Conservation (phyloP, 2,329 filamentous ascomycete species). For the Pseudocercospora musae region DNA sequence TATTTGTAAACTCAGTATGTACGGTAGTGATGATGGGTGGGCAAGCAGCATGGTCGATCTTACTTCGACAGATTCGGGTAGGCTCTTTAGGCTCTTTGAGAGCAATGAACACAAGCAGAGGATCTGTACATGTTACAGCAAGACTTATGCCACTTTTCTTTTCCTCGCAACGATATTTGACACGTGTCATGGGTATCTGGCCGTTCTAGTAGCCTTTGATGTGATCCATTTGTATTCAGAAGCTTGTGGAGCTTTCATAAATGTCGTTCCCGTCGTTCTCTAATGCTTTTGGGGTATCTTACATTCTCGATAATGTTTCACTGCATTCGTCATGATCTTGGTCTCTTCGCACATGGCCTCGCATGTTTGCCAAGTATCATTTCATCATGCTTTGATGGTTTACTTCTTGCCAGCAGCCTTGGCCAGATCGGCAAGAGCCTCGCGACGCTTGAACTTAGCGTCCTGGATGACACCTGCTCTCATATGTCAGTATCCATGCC, state of each 20-base stretch:
- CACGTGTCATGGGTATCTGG: neutral
- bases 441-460: conserved; percentile 72
- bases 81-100: neutral
- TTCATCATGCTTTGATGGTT: neutral
- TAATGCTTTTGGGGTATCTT: neutral
- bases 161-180: neutral
- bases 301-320: conserved; percentile 8
- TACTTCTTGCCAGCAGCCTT: conserved; percentile 37
- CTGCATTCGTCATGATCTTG: neutral
- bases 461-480: conserved; percentile 65
- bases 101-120: conserved; percentile 1
- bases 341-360: neutral
- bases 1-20: neutral
- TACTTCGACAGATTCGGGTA: neutral
- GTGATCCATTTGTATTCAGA: neutral
- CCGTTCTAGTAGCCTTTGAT: neutral
- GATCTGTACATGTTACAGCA: conserved; percentile 1
- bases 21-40: neutral
- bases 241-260: neutral
- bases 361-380: neutral
- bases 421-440: conserved; percentile 65
- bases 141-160: neutral
- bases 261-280: conserved; percentile 6
- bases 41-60: neutral
- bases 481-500: conserved; percentile 9